Evolutionary conservation across 306 rosid species (phyloP), one percentile per base, ranked within the genome.

Genomic region (Amphicarpaea edgeworthii): DNA sequence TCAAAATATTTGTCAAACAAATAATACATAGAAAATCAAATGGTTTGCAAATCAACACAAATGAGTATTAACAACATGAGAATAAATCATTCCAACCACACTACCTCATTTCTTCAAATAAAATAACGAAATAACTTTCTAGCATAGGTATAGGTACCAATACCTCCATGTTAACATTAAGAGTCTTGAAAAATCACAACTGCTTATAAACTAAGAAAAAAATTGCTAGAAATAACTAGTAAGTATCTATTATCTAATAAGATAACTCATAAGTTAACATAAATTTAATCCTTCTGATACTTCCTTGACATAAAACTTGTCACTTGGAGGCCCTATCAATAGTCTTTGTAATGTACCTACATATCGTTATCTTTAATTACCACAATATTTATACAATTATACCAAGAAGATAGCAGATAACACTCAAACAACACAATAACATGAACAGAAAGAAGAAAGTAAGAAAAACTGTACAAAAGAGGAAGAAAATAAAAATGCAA

Each of bases 401-500:
- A 72, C 23, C 10, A 8, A 43, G 32, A 58, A 40, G 7, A 50
- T 70, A 69, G 53, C 26, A 4, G 42, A 49, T 50, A 62, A 32
- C 23, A 49, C 15, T 34, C 70, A 12, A 19, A n/a, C 21, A 77
- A 53, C 58, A 79, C 8, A 63, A 24, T 55, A 37, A 50, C 32
- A 65, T 24, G 20, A 47, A 30, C 37, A 63, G 46, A 50, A 72
- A 43, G 26, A 32, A 38, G 38, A 68, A 32, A 24, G 58, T 21
- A 51, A 5, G 47, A 23, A 43, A 68, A 47, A 58, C 4, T 34
- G 21, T 19, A 49, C 15, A 69, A 34, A 19, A 45, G 55, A 55
- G 54, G 17, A 10, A 57, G 53, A 41, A 53, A 84, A 71, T 51
- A 55, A 37, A 63, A 87, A 20, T 8, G 38, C 30, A 79, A 93